A percentile compares a stretch with the other conserved stretches of the same genome.
These are phyloP conservation scores for Polychytrium aggregatum DNA, from an alignment of 192 early-diverging fungal genomes.

Conservation along the genomic window DNA sequence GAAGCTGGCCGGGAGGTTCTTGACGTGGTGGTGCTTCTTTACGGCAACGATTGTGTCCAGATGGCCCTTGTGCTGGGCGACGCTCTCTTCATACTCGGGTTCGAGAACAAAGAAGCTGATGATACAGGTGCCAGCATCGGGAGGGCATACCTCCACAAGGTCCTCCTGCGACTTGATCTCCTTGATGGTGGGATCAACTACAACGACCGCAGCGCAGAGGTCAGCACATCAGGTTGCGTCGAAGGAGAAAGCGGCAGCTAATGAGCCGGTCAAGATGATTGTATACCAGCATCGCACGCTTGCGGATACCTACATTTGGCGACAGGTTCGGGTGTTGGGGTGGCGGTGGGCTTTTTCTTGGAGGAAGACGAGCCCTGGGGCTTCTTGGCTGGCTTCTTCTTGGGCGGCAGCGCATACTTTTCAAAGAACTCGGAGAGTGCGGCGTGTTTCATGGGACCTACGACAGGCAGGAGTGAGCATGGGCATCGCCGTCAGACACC, in stretches of 20 bases:
- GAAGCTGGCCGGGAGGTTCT: constrained; percentile 18
- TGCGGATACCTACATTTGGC: neutral
- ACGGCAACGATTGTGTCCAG: constrained; percentile 17
- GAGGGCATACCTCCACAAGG: constrained; percentile 33
- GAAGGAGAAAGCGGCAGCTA: neutral
- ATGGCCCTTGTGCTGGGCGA: constrained; percentile 15
- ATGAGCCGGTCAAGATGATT: neutral
- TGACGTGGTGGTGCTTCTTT: constrained; percentile 20
- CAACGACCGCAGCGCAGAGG: neutral
- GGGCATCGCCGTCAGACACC: neutral
- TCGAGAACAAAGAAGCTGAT: constrained; percentile 37
- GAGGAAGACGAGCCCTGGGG: constrained; percentile 10
- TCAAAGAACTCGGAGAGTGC: constrained; percentile 50
- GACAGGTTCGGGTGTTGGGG: neutral
- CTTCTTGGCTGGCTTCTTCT: constrained; percentile 16
- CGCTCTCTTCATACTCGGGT: constrained; percentile 25
- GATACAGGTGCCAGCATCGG: constrained; percentile 25
- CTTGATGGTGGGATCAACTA: constrained; percentile 17
- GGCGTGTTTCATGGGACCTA: constrained; percentile 48
- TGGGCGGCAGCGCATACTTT: constrained; percentile 32
- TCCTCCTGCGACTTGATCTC: constrained; percentile 36
- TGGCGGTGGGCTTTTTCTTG: constrained; percentile 5
- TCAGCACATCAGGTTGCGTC: neutral
- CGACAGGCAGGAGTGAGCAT: neutral
- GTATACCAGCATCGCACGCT: no score